Evolutionary conservation across 768 basidiomycete species (phyloP).

Genomic region (Termitomyces sp.): DNA sequence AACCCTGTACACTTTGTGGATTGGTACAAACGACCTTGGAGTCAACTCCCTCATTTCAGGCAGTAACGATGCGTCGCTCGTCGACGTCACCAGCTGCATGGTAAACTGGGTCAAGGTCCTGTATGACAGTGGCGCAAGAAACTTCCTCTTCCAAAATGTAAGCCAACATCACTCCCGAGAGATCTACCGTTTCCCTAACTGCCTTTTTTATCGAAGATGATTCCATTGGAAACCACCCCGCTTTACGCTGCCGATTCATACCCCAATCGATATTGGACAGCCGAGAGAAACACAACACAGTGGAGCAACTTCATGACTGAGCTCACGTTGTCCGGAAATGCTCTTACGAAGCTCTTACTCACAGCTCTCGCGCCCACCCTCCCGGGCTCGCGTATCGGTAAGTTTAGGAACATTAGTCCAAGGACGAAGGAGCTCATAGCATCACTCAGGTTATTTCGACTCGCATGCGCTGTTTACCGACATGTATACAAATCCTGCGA

Average conservation of each 20-base stretch:
- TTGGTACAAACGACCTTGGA: slow-evolving; percentile 67
- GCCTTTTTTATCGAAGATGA: slow-evolving; percentile 35
- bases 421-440: neutral
- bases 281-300: slow-evolving; percentile 49
- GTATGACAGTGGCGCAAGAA: slow-evolving; percentile 56
- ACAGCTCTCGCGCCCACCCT: slow-evolving; percentile 44
- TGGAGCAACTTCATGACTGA: slow-evolving; percentile 57
- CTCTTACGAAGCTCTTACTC: slow-evolving; percentile 47
- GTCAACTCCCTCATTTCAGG: slow-evolving; percentile 51
- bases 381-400: slow-evolving; percentile 56
- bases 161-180: slow-evolving; percentile 18
- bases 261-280: slow-evolving; percentile 47
- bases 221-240: slow-evolving; percentile 48
- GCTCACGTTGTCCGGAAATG: slow-evolving; percentile 48
- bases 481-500: slow-evolving; percentile 46
- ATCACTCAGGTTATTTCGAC: slow-evolving; percentile 49
- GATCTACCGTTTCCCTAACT: neutral
- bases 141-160: slow-evolving; percentile 70
- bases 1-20: slow-evolving; percentile 66
- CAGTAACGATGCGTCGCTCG: slow-evolving; percentile 46
- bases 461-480: slow-evolving; percentile 59
- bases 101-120: slow-evolving; percentile 56
- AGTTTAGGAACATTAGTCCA: neutral
- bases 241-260: slow-evolving; percentile 47
- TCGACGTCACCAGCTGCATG: slow-evolving; percentile 55